Conservation (phyloP, 2,329 filamentous ascomycete species). For the Samsoniella hepiali region DNA sequence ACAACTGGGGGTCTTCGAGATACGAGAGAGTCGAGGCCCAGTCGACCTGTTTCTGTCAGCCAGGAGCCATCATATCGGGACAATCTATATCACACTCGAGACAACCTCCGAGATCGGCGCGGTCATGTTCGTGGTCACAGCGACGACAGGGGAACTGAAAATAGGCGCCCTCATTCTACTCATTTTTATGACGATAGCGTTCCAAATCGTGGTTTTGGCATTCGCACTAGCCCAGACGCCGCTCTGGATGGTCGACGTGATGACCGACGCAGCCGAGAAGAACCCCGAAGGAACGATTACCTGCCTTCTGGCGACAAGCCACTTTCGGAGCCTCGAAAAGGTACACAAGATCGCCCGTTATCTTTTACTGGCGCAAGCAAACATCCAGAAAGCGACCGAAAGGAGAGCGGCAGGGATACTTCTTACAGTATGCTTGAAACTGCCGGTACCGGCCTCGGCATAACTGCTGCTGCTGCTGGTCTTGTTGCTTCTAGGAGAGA, state of each 20-base stretch:
- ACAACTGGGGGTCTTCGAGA: conserved; percentile 19
- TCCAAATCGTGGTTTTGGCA: conserved; percentile 48
- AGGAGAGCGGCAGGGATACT: not conserved
- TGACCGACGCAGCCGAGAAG: conserved; percentile 38
- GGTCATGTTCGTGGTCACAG: conserved; percentile 38
- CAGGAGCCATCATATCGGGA: conserved; percentile 50
- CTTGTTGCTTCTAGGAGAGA: conserved; percentile 37
- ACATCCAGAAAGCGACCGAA: not conserved
- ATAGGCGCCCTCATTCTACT: conserved; percentile 27
- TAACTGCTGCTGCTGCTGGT: conserved; percentile 46
- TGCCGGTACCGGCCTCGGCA: conserved; percentile 45
- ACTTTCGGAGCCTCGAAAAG: conserved; percentile 25
- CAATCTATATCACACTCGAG: conserved; percentile 47
- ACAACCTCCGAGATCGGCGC: conserved; percentile 44
- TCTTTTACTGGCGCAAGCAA: not conserved
- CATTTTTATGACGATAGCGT: conserved; percentile 48
- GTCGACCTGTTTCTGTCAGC: conserved; percentile 51
- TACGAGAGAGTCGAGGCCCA: conserved; percentile 27
- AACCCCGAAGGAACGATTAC: conserved; percentile 30
- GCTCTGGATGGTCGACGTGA: conserved; percentile 42
- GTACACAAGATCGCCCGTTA: not conserved
- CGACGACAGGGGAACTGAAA: conserved; percentile 25
- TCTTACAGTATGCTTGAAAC: conserved; percentile 39
- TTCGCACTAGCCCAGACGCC: conserved; percentile 41
- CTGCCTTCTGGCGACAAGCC: not conserved